Evolutionary conservation across 2,329 filamentous ascomycete species (phyloP).

Genomic region (Botryotinia globosa): DNA sequence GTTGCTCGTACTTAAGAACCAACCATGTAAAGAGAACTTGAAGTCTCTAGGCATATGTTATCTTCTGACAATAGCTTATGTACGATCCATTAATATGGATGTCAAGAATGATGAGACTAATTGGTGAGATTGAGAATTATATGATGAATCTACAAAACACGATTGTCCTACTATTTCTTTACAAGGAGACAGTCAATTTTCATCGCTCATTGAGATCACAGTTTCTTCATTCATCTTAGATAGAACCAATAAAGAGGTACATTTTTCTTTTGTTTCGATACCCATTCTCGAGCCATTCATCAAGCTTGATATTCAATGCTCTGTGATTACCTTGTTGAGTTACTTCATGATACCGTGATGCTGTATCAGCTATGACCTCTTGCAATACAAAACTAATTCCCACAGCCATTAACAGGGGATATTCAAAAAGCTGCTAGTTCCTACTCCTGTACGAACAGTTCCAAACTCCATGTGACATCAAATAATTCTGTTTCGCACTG

Average conservation of each 20-base stretch:
- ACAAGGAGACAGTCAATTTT: too few relatives aligned
- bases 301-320: not conserved
- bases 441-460: rapidly evolving
- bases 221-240: not conserved
- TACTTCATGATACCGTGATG: not conserved
- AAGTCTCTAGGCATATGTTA: not conserved
- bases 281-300: not conserved
- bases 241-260: not conserved
- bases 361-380: not conserved
- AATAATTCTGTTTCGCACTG: not conserved
- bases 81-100: not conserved
- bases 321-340: not conserved
- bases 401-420: rapidly evolving
- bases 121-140: not conserved
- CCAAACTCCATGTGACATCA: not conserved
- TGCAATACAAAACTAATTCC: not conserved
- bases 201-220: not conserved
- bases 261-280: not conserved
- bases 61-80: not conserved
- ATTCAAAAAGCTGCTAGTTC: rapidly evolving
- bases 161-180: rapidly evolving
- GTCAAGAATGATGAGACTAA: rapidly evolving
- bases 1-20: not conserved
- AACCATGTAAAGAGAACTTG: rapidly evolving
- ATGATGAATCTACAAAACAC: rapidly evolving